Conservation (phyloP, 2,329 filamentous ascomycete genomes). For the Fusarium miscanthi region DNA sequence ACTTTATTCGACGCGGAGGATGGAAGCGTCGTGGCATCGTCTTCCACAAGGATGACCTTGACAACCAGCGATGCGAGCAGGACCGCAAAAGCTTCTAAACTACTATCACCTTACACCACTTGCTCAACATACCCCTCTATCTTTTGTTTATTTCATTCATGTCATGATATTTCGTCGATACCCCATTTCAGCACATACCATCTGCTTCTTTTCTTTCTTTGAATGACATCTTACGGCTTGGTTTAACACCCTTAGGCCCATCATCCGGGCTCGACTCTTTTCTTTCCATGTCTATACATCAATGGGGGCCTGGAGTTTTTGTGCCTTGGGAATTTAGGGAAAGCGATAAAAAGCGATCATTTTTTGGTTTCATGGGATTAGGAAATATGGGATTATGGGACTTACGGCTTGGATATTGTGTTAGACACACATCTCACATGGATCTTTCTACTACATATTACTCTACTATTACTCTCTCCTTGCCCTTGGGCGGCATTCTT, state of each 20-base stretch:
- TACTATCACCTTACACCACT: not conserved
- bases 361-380: slow-evolving; percentile 6
- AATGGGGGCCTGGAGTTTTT: slow-evolving; percentile 28
- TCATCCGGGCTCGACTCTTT: slow-evolving; percentile 15
- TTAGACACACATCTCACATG: slow-evolving; percentile 7
- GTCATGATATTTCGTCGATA: slow-evolving; percentile 42
- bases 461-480: slow-evolving; percentile 22
- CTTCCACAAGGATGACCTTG: slow-evolving; percentile 53
- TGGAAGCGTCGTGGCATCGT: slow-evolving; percentile 58
- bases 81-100: slow-evolving; percentile 43
- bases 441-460: slow-evolving; percentile 18
- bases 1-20: slow-evolving; percentile 56
- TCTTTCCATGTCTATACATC: slow-evolving; percentile 8
- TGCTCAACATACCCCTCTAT: not conserved
- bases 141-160: slow-evolving; percentile 14
- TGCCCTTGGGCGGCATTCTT: slow-evolving; percentile 17
- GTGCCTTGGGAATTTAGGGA: slow-evolving; percentile 23
- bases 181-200: slow-evolving; percentile 30
- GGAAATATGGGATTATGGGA: slow-evolving; percentile 29
- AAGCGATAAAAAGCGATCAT: slow-evolving; percentile 37
- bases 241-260: slow-evolving; percentile 12
- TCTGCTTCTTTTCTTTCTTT: slow-evolving; percentile 28
- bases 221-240: slow-evolving; percentile 26
- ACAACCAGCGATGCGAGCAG: slow-evolving; percentile 28
- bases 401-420: slow-evolving; percentile 21